These are phyloP conservation scores for Alnus glutinosa DNA, from an alignment of 306 rosid genomes.

Conservation along the genomic window DNA sequence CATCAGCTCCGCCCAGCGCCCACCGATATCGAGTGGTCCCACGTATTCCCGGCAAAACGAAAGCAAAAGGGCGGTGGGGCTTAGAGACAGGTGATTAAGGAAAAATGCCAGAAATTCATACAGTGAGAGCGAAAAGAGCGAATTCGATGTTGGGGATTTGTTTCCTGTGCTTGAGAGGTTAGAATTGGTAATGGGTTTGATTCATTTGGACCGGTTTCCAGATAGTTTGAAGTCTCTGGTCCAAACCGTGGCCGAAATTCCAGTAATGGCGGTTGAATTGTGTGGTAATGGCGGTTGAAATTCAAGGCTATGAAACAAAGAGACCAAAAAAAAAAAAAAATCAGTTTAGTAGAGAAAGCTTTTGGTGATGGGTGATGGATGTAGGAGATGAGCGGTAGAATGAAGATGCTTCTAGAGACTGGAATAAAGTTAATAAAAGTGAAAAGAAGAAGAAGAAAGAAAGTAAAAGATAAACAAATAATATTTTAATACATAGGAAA, in stretches of 20 bases:
- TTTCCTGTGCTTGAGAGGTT: slow-evolving; percentile 49
- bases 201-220: slow-evolving; percentile 84
- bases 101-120: slow-evolving; percentile 12
- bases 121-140: slow-evolving; percentile 3
- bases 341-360: too few relatives aligned
- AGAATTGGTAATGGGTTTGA: slow-evolving; percentile 47
- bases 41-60: slow-evolving; percentile 22
- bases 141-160: too few relatives aligned
- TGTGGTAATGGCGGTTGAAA: slow-evolving; percentile 44
- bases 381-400: too few relatives aligned
- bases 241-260: slow-evolving; percentile 62
- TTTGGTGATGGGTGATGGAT: too few relatives aligned
- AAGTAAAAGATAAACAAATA: too few relatives aligned
- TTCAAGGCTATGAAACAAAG: too few relatives aligned
- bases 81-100: slow-evolving; percentile 29
- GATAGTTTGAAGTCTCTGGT: slow-evolving; percentile 70
- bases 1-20: neutral
- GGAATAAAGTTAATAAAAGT: too few relatives aligned
- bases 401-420: too few relatives aligned
- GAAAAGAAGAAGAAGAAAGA: too few relatives aligned
- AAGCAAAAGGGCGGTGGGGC: slow-evolving; percentile 41
- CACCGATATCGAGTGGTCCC: neutral
- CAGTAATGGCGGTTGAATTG: slow-evolving; percentile 46
- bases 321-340: too few relatives aligned
- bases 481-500: too few relatives aligned